Base-by-base conservation (phyloP, 805 yeast genomes). In the Candida glaebosa region DNA sequence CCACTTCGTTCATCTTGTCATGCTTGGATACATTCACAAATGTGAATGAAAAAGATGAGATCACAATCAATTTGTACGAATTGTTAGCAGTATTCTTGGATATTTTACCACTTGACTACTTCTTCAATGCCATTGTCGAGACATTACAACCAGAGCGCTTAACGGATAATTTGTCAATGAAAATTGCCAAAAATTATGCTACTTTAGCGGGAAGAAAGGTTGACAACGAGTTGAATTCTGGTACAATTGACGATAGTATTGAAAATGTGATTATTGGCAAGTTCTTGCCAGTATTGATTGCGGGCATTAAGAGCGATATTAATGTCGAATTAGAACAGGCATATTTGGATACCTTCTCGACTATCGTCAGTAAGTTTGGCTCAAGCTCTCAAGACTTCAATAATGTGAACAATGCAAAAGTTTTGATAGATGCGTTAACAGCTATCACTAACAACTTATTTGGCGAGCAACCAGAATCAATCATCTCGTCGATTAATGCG, bases 31-130 rank as follows among this genome's bases (percentile, higher is more conserved):
- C 50, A 12, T 65, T 59, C 43, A 46, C 63, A 18, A 48, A 53
- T 34, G 45, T 34, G 7, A 32, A 44, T 15, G 40, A 43, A 28
- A 43, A 42, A 32, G 45, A 44, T 18, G 59, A 37, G 12, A 62
- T 72, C 18, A 63, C 71, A 15, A 59, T 55, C 33, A 68, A 66
- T 25, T 62, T 82, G 40, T 79, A 79, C 56, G 71, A 69, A 19
- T 61, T 87, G 38, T 69, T 91, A 48, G 77, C 80, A 25, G 78
- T 77, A 49, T 65, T 82, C 47, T 65, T 91, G 44, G 79, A 80
- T 43, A 68, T 88, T 46, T 67, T 91, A 40, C 96, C 98, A 22
- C 76, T 89, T 48, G 74, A 74, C 46, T 76, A 79, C 49, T 90
- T 87, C 58, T 82, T 84, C 20, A 67, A 72, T 14, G 78, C 95